A percentile compares a stretch with the other conserved stretches of the same genome.
These are phyloP conservation scores for Sclerotinia borealis DNA, from an alignment of 2,329 filamentous ascomycete genomes.

Conservation along the genomic window DNA sequence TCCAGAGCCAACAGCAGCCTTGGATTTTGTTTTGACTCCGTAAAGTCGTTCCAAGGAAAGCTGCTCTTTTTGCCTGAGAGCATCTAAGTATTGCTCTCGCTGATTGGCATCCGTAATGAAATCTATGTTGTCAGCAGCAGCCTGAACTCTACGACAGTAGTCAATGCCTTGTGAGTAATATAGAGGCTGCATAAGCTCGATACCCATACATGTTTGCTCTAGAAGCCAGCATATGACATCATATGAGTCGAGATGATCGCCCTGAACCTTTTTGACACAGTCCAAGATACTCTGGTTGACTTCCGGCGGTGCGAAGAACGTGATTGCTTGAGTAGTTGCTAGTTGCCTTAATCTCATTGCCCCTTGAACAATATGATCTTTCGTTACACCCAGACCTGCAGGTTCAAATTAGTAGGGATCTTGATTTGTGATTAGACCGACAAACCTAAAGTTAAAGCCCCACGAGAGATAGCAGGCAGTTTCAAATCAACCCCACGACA, in stretches of 20 bases:
- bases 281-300: slow-evolving; percentile 48
- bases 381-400: slow-evolving; percentile 19
- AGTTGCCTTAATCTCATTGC: slow-evolving; percentile 61
- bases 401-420: neutral
- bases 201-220: slow-evolving; percentile 54
- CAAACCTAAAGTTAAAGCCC: slow-evolving; percentile 23
- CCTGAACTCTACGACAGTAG: slow-evolving; percentile 52
- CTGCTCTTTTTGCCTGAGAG: slow-evolving; percentile 47
- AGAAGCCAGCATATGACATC: slow-evolving; percentile 58
- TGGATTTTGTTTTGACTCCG: slow-evolving; percentile 31
- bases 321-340: slow-evolving; percentile 33
- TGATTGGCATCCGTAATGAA: slow-evolving; percentile 36
- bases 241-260: slow-evolving; percentile 25
- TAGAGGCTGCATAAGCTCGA: slow-evolving; percentile 52
- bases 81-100: slow-evolving; percentile 37
- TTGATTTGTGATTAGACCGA: neutral
- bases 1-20: slow-evolving; percentile 9
- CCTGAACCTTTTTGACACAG: slow-evolving; percentile 29
- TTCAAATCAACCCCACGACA: slow-evolving; percentile 27
- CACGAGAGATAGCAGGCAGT: slow-evolving; percentile 15
- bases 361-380: slow-evolving; percentile 52
- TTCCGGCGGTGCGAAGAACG: slow-evolving; percentile 29
- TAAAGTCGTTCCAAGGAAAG: slow-evolving; percentile 56
- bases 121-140: slow-evolving; percentile 37
- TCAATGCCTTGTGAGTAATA: slow-evolving; percentile 55